Base-by-base conservation (phyloP, 306 rosid species). In the Cucurbita moschata region DNA sequence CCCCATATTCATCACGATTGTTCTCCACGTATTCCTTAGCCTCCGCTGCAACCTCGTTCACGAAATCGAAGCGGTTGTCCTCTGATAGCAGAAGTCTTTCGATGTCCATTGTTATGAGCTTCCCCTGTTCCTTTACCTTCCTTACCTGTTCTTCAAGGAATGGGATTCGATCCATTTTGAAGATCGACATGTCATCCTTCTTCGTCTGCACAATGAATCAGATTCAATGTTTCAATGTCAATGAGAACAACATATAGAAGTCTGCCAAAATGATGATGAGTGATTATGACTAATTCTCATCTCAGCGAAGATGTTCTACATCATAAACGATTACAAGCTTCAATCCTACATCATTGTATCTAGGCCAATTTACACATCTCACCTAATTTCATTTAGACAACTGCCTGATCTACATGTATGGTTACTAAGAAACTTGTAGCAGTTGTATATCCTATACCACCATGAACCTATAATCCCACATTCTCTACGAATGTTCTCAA, bases 121-220 rank as follows among this genome's bases (percentile, higher is more conserved):
- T 85, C 62, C 96, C 98, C n/a, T 82, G 85, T 12, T 87, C 96
- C 78, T 77, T 88, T 53, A 93, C 68, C 78, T 71, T 87, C 85
- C 97, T 86, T 81, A 87, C 85, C 62, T 94, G 97, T 85, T 94
- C 98, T 85, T 94, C 98, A 1, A 94, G 85, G 74, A 94, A 94
- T 21, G 98, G 98, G 50, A 85, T 19, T 18, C 98, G 87, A 80
- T 90, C 89, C 91, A 86, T 74, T 26, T 65, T 81, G 81, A 69
- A 77, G 3, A 63, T 71, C 81, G 88, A 74, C 84, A 81, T 76
- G 35, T 75, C 86, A 58, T 94, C 98, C 78, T 85, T 85, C 82
- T 87, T 88, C 5, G 75, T 80, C 98, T 94, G 79, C 76, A 78
- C 21, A 72, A 77, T 57, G 26, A 52, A 66, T 16, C 26, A 52